phyloP scores from a whole-genome alignment of 345 rosid genomes.

The Populus alba region DNA sequence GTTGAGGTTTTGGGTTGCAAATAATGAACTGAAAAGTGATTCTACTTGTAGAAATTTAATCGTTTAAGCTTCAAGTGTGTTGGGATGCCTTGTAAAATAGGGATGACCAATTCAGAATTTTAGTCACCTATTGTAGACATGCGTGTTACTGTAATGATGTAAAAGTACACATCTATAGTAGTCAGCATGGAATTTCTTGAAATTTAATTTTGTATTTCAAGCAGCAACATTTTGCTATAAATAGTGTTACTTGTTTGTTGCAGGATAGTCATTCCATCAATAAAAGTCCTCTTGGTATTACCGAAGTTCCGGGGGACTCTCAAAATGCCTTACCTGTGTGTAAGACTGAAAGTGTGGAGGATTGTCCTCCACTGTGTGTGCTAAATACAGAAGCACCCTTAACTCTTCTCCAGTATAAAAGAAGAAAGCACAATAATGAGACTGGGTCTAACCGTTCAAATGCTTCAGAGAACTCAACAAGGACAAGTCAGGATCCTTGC shows the following conservation, averaged over 20 bases:
- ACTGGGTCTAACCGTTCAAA: conserved; percentile 37
- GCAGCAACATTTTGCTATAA: neutral
- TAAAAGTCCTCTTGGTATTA: conserved; percentile 20
- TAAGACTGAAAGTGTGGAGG: conserved; percentile 51
- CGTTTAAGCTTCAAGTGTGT: neutral
- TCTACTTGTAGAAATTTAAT: neutral
- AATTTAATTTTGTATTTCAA: neutral
- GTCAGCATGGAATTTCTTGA: neutral
- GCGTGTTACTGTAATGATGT: no score
- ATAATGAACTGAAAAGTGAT: neutral
- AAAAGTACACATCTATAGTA: no score
- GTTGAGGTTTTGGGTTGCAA: neutral
- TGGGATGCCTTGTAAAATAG: neutral
- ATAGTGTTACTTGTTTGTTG: conserved; percentile 17
- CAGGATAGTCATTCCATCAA: conserved; percentile 34
- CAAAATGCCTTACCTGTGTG: conserved; percentile 30
- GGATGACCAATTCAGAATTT: neutral
- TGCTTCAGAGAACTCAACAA: conserved; percentile 51
- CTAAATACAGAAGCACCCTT: conserved; percentile 59
- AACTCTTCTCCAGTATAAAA: conserved; percentile 65
- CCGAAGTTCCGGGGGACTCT: conserved; percentile 39
- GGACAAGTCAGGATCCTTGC: conserved; percentile 57
- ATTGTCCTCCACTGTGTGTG: conserved; percentile 43
- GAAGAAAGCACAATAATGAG: conserved; percentile 58
- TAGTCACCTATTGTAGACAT: no score